Base-by-base conservation (phyloP, 163 green algal genomes). In the Chlamydomonas reinhardtii region DNA sequence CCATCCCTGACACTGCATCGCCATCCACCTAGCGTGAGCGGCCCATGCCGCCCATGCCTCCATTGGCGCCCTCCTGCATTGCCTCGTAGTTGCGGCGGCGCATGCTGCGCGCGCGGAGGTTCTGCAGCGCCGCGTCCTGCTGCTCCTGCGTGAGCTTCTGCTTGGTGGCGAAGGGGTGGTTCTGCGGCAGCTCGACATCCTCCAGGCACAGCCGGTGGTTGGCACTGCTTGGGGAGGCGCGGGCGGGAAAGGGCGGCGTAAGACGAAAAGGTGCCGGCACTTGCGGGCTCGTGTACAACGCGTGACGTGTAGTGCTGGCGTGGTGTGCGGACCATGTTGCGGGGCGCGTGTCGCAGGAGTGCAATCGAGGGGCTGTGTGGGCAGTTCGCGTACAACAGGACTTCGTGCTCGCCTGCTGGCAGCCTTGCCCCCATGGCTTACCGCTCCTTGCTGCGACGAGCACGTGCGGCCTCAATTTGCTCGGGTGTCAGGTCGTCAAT, bases 111-210 rank as follows among this genome's bases (percentile, higher is more conserved):
- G 68, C 68, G 0, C 31, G 31, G 19, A 85, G 61, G 68, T 85
- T 85, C 27, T 72, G 48, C 4, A 85, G 78, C 15, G 78, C 61
- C 52, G 71, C 68, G 52, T 85, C 78, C 5, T 64, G 25, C 78
- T 85, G 32, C 78, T 85, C 78, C 32, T 68, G 65, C 3, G 68
- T 76, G 22, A 85, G 68, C 22, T n/a, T 17, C 68, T 85, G 78
- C 78, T 76, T 85, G n/a, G 84, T 91, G 25, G 91, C 91, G 83
- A 88, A 94, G 20, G 91, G 91, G 76, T 94, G 91, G 80, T 94
- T 94, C 32, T 92, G 86, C 20, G 91, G 91, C 35, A 94, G 88
- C 73, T 94, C 91, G 9, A 94, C 74, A 4, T 94, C 91, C 68
- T 93, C 86, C 15, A 94, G 54, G 68, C 82, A 72, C 52, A 94